phyloP scores from a whole-genome alignment of 495 filamentous ascomycete species.

The Xylaria palmicola region DNA sequence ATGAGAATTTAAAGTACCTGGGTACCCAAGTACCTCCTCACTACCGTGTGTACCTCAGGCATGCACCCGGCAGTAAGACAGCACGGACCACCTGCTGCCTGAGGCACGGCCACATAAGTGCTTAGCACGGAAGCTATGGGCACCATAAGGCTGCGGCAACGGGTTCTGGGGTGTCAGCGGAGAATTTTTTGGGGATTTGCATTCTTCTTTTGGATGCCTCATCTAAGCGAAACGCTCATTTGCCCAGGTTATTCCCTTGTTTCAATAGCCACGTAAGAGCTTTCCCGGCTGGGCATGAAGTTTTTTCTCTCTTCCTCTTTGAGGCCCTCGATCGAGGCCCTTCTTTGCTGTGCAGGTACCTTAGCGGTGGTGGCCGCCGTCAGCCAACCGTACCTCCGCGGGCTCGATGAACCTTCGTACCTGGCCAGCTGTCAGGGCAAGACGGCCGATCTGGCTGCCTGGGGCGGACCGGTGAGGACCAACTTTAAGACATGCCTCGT shows the following conservation, averaged over 20 bases:
- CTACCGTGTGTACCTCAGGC: neutral
- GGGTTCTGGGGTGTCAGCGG: neutral
- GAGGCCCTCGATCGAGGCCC: neutral
- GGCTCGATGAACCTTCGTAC: neutral
- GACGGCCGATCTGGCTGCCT: slow-evolving; percentile 16
- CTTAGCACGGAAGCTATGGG: neutral
- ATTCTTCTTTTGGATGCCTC: slow-evolving; percentile 8
- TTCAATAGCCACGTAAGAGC: slow-evolving; percentile 11
- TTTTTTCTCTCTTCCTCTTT: slow-evolving; percentile 1
- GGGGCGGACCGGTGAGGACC: slow-evolving; percentile 17
- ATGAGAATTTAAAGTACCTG: no score
- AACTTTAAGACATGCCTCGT: slow-evolving; percentile 16
- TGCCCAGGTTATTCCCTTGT: neutral
- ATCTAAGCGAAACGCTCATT: slow-evolving; percentile 12
- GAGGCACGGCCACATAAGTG: neutral
- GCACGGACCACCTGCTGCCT: slow-evolving; percentile 6
- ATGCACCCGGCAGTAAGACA: neutral
- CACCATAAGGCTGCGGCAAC: slow-evolving; percentile 12
- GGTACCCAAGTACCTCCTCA: no score
- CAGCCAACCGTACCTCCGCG: neutral
- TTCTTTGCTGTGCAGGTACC: neutral
- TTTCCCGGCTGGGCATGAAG: neutral
- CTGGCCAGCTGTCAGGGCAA: slow-evolving; percentile 17
- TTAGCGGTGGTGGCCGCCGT: no score
- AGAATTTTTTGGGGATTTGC: neutral